Base-by-base conservation (phyloP, 2,329 filamentous ascomycete genomes). In the Orbilia brochopaga region DNA sequence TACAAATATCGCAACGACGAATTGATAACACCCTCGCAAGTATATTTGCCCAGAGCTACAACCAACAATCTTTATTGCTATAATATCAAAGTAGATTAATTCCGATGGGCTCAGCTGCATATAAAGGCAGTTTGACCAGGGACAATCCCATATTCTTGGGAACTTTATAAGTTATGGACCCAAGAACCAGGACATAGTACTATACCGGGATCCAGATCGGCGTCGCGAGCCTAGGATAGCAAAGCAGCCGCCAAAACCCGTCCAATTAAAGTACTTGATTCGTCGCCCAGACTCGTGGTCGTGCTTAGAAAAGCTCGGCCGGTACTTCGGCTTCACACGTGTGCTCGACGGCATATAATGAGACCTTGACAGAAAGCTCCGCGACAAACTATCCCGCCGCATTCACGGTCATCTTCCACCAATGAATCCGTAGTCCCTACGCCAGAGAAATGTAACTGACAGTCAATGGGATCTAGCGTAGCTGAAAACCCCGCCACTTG, bases 281-380 rank as follows among this genome's bases (percentile, higher is more conserved):
- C 37, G 37, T 42, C 15, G n/a, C 5, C 37, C 37, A 42, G 37
- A 17, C 37, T 42, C 37, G 15, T 42, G 37, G 37, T 13, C 4
- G 15, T 42, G 37, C 37, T 42, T 15, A 15, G 2, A 19, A 40
- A n/a, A 50, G 54, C 54, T 64, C 66, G 59, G 66, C 13, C n/a
- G n/a, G n/a, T 42, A 2, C 56, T 56, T 59, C 58, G 66, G 55
- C 54, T 8, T 46, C 66, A 70, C 54, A 59, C 64, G 55, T 55
- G 21, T 30, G 2, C 40, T 42, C n/a, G n/a, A n/a, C n/a, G n/a
- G n/a, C n/a, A n/a, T n/a, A n/a, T n/a, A n/a, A n/a, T n/a, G n/a
- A n/a, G 8, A 32, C 27, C 27, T 4, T 32, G 8, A 32, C 27
- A 32, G 27, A 4, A 32, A 8, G 8, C 27, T 32, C 27, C 27